Base-by-base conservation (phyloP, 2,329 filamentous ascomycete species). In the Magnaporthiopsis poae region DNA sequence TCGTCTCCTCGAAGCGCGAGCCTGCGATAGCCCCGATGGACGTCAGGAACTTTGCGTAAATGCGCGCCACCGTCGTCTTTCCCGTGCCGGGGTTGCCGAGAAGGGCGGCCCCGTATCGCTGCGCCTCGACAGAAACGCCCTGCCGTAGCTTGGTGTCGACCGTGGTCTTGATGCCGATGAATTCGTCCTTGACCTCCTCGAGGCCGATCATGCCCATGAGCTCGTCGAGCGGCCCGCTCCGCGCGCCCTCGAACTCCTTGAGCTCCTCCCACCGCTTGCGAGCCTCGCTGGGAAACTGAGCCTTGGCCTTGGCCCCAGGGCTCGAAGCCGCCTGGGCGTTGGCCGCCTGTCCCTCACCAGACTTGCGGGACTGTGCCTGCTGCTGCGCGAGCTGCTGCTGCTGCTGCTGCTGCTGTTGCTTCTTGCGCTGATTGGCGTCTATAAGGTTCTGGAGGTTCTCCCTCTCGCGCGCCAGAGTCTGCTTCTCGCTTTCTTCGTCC, bases 21-120 rank as follows among this genome's bases (percentile, higher is more conserved):
- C 89, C 88, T 0, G 88, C 80, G 5, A 94, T 78, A 0, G 86
- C 84, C 0, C 87, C 86, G 0, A 90, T 76, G 0, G 84, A 81
- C 0, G 82, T 80, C 0, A 94, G 77, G 52, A 92, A 88, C 8
- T 85, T 81, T 0, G 84, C 88, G 67, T 91, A 92, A 0, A 90
- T 76, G 0, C 90, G 81, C 0, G 90, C 90, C 0, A 93, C 87
- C 0, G 90, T 93, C 0, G 90, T 94, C 77, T 92, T 92, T 3
- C 64, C 64, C 0, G 90, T 92, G 3, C 90, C 90, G 0, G 90
- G 90, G 70, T 92, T 93, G 0, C 90, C 90, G 0, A 92, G 76
- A 3, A 93, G 75, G 0, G 82, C 81, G 0, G 84, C 82, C 9
- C 88, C 84, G 65, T 89, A 86, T 1, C 90, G 78, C 68, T 91